Conservation (phyloP, 257 asterid genomes). For the Prunella vulgaris region DNA sequence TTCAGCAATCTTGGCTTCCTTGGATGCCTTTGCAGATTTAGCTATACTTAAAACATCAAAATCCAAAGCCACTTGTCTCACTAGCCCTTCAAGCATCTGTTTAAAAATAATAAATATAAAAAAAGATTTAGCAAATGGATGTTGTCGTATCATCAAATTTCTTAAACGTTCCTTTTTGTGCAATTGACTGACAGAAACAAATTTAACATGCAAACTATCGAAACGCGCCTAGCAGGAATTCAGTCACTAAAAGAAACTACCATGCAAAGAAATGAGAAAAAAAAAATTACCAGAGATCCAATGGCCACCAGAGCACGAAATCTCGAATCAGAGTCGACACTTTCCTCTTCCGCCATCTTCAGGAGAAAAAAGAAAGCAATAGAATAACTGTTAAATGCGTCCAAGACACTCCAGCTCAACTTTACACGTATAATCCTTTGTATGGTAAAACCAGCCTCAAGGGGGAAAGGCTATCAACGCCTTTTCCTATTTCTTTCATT, state of each 20-base stretch:
- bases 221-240: neutral
- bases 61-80: slow-evolving; percentile 73
- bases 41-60: slow-evolving; percentile 77
- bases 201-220: neutral
- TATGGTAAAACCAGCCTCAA: neutral
- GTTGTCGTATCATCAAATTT: neutral
- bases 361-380: slow-evolving; percentile 14
- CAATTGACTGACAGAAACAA: neutral
- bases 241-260: neutral
- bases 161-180: too few relatives aligned
- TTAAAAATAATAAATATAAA: neutral
- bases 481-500: neutral
- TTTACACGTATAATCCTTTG: neutral
- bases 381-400: neutral
- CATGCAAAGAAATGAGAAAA: neutral
- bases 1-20: slow-evolving; percentile 74
- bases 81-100: slow-evolving; percentile 91
- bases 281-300: slow-evolving; percentile 77
- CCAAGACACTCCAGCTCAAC: neutral
- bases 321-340: slow-evolving; percentile 60
- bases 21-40: slow-evolving; percentile 70
- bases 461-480: neutral
- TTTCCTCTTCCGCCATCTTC: slow-evolving; percentile 89
- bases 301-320: slow-evolving; percentile 92
- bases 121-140: neutral